These are phyloP conservation scores for Paramyrothecium sp. DNA, from an alignment of 2,329 filamentous ascomycete genomes.

Conservation along the genomic window DNA sequence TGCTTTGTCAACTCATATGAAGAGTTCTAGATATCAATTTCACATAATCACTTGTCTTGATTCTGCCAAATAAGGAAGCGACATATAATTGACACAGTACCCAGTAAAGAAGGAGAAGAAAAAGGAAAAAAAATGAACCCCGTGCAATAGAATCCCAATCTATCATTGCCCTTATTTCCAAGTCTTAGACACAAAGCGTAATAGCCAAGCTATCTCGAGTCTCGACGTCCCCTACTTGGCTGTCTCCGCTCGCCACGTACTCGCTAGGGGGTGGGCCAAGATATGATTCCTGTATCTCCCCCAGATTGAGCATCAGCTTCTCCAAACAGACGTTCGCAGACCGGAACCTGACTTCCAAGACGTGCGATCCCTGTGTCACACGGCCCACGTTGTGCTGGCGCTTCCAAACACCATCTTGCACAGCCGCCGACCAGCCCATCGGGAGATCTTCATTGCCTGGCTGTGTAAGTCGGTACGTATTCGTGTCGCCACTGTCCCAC, in stretches of 20 bases:
- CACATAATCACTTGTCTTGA: no score
- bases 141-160: neutral
- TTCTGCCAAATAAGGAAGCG: no score
- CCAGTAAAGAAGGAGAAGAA: no score
- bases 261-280: conserved; percentile 31
- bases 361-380: conserved; percentile 22
- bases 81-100: no score
- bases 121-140: neutral
- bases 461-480: conserved; percentile 27
- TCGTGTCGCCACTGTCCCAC: conserved; percentile 37
- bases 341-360: conserved; percentile 23
- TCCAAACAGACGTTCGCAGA: conserved; percentile 34
- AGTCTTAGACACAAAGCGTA: neutral
- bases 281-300: conserved; percentile 29
- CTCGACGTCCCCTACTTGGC: neutral
- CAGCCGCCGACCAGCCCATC: conserved; percentile 45
- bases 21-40: no score
- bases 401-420: conserved; percentile 49
- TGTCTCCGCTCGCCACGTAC: conserved; percentile 6
- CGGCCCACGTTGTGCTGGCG: conserved; percentile 30
- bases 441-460: conserved; percentile 35
- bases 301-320: conserved; percentile 32
- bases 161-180: neutral
- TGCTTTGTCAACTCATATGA: no score
- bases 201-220: neutral